A percentile compares a stretch with the other conserved stretches of the same genome.
These are phyloP conservation scores for Ceratobasidium sp. DNA, from an alignment of 1,284 basidiomycete species.

Conservation along the genomic window DNA sequence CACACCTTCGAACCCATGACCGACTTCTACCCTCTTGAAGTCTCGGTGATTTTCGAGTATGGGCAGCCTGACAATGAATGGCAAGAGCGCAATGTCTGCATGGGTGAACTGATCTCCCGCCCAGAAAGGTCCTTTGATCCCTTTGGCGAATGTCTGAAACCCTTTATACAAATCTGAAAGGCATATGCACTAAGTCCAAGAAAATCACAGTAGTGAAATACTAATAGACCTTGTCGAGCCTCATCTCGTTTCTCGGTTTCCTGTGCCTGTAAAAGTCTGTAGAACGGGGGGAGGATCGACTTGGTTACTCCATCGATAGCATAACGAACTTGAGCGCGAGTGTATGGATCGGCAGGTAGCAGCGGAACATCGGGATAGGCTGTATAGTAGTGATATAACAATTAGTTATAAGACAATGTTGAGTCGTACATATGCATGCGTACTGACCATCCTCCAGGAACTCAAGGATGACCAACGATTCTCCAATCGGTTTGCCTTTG, in stretches of 20 bases:
- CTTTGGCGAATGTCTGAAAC: constrained; percentile 28
- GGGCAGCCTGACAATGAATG: constrained; percentile 39
- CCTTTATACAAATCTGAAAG: constrained; percentile 37
- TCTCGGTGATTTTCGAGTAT: constrained; percentile 35
- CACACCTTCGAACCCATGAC: constrained; percentile 38
- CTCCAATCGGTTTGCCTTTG: constrained; percentile 39
- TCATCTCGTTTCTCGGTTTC: constrained; percentile 37
- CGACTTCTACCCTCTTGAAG: constrained; percentile 40
- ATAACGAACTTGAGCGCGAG: constrained; percentile 45
- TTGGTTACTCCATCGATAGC: constrained; percentile 38
- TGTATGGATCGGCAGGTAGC: constrained; percentile 36
- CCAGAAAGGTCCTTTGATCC: constrained; percentile 36
- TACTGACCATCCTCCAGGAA: constrained; percentile 43
- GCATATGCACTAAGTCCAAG: too few species aligned
- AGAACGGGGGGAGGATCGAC: constrained; percentile 39
- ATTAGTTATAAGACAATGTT: too few species aligned
- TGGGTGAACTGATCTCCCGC: constrained; percentile 41
- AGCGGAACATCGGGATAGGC: constrained; percentile 41
- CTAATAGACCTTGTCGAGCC: constrained; percentile 28
- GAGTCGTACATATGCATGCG: too few species aligned
- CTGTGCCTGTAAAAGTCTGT: constrained; percentile 42
- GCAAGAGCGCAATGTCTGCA: constrained; percentile 37
- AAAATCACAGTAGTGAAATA: neutral
- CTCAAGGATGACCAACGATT: constrained; percentile 45
- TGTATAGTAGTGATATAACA: neutral